A percentile compares a stretch with the other conserved stretches of the same genome.
Evolutionary conservation across 2,329 filamentous ascomycete species (phyloP).

Genomic region (Cryphonectria radicalis): DNA sequence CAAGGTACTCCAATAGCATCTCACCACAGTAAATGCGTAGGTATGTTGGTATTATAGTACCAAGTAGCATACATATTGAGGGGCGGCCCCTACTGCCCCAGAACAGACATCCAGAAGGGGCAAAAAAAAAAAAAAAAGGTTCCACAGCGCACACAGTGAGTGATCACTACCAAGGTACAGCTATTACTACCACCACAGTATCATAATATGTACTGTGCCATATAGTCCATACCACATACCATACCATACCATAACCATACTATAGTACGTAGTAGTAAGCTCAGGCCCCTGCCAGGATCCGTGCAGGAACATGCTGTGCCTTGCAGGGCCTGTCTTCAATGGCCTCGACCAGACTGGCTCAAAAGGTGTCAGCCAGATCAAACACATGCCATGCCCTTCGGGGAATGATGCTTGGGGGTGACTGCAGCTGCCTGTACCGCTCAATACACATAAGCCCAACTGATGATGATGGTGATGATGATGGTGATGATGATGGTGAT

Average conservation of each 20-base stretch:
- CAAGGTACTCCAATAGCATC: not conserved
- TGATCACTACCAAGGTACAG: not conserved
- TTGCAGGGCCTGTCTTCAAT: not conserved
- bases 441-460: not conserved
- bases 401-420: not conserved
- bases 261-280: not conserved
- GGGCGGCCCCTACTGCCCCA: not conserved
- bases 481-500: too few relatives aligned
- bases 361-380: not conserved
- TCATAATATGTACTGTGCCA: not conserved
- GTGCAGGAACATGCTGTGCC: not conserved
- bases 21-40: not conserved
- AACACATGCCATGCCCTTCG: not conserved
- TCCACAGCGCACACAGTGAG: not conserved
- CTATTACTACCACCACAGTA: not conserved
- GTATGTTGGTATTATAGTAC: not conserved
- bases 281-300: not conserved
- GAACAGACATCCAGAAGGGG: not conserved
- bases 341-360: not conserved
- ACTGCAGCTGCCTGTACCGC: not conserved
- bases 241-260: not conserved
- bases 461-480: not conserved
- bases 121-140: not conserved
- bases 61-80: not conserved
- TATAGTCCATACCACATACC: not conserved